A percentile compares a stretch with the other conserved stretches of the same genome.
Evolutionary conservation across 2,329 filamentous ascomycete genomes (phyloP).

Genomic region (Cercospora zeina): DNA sequence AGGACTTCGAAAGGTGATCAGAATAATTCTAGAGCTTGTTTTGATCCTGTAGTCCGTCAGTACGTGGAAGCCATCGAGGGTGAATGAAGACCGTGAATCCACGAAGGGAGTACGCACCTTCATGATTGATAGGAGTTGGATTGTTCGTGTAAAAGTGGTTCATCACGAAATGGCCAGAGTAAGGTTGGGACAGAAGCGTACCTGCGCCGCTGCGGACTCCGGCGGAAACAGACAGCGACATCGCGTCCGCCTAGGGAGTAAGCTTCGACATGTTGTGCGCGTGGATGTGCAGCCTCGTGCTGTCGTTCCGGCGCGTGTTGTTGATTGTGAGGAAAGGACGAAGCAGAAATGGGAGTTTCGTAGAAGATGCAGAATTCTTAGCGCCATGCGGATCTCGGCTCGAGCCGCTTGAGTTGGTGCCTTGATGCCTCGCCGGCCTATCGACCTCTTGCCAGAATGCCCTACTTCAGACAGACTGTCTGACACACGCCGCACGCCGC

Average conservation of each 20-base stretch:
- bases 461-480: constrained; percentile 11
- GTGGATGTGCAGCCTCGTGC: background rate
- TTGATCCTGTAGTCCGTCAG: constrained; percentile 6
- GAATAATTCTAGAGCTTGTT: constrained; percentile 59
- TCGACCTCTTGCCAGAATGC: too few species aligned
- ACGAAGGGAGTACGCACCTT: constrained; percentile 45
- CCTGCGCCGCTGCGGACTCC: background rate
- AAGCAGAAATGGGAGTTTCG: constrained; percentile 2
- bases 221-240: background rate
- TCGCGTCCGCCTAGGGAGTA: background rate
- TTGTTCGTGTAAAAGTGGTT: constrained; percentile 50
- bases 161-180: constrained; percentile 28
- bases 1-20: constrained; percentile 41
- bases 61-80: background rate
- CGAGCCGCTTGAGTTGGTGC: background rate
- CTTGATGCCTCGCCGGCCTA: too few species aligned
- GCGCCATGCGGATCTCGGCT: background rate
- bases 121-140: constrained; percentile 60
- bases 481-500: background rate
- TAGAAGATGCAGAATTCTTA: constrained; percentile 8
- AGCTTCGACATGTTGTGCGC: background rate
- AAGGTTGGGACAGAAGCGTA: background rate
- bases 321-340: background rate
- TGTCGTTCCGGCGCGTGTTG: background rate
- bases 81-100: background rate